Evolutionary conservation across 352 stramenopile genomes (phyloP).

Genomic region (Pythium graminicola): DNA sequence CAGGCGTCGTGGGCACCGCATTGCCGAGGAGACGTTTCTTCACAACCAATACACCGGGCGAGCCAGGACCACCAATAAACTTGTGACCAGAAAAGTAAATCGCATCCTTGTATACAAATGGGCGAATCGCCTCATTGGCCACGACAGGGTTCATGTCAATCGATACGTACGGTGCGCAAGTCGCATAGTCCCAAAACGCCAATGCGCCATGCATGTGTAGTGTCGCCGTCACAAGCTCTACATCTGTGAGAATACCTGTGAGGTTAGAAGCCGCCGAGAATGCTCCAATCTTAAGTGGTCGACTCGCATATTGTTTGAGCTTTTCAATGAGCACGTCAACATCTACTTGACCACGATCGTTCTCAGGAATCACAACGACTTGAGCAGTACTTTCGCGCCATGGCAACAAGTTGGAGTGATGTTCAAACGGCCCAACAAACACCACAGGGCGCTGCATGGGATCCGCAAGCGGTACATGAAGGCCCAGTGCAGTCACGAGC

Average conservation of each 20-base stretch:
- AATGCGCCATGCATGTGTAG: slow-evolving; percentile 87
- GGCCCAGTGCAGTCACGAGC: slow-evolving; percentile 44
- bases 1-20: slow-evolving; percentile 31
- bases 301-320: slow-evolving; percentile 33
- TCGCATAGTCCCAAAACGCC: slow-evolving; percentile 93
- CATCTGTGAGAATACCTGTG: slow-evolving; percentile 85
- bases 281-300: slow-evolving; percentile 56
- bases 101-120: slow-evolving; percentile 82
- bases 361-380: slow-evolving; percentile 49
- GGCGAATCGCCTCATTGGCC: slow-evolving; percentile 15
- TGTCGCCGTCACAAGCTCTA: slow-evolving; percentile 70
- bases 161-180: slow-evolving; percentile 81
- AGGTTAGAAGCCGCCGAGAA: slow-evolving; percentile 92
- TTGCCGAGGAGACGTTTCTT: slow-evolving; percentile 82
- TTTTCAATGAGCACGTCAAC: slow-evolving; percentile 38
- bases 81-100: slow-evolving; percentile 95
- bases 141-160: slow-evolving; percentile 92
- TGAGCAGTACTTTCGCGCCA: slow-evolving; percentile 87
- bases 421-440: slow-evolving; percentile 89
- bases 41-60: slow-evolving; percentile 89
- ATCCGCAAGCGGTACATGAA: slow-evolving; percentile 22
- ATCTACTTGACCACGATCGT: slow-evolving; percentile 36
- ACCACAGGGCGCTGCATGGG: slow-evolving; percentile 54
- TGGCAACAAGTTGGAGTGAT: slow-evolving; percentile 94
- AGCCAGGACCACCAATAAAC: slow-evolving; percentile 88